Evolutionary conservation across 2,329 filamentous ascomycete species (phyloP).

Genomic region (Cordyceps farinosa): DNA sequence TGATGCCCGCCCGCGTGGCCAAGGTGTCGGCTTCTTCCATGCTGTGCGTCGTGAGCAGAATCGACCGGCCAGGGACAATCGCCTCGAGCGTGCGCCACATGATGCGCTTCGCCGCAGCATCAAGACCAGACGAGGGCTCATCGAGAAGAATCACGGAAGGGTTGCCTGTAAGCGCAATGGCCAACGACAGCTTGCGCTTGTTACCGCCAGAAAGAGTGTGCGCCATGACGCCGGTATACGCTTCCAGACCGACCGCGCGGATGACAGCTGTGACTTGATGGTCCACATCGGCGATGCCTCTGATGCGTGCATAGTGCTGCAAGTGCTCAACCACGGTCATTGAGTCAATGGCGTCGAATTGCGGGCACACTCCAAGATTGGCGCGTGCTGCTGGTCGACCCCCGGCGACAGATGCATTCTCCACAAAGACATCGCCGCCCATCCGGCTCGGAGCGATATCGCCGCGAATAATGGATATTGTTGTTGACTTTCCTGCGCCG

Average conservation of each 20-base stretch:
- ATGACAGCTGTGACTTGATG: conserved; percentile 64
- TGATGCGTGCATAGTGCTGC: conserved; percentile 66
- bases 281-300: conserved; percentile 55
- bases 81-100: conserved; percentile 71
- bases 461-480: conserved; percentile 68
- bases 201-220: conserved; percentile 71
- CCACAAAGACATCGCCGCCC: conserved; percentile 63
- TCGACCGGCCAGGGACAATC: conserved; percentile 61
- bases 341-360: conserved; percentile 68
- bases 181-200: conserved; percentile 70
- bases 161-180: conserved; percentile 72
- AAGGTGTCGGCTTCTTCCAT: conserved; percentile 81
- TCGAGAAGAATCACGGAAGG: conserved; percentile 71
- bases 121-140: conserved; percentile 70
- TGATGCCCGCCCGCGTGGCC: conserved; percentile 62
- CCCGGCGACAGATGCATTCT: conserved; percentile 60
- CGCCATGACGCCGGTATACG: conserved; percentile 61
- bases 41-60: conserved; percentile 72
- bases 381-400: conserved; percentile 60
- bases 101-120: conserved; percentile 67
- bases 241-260: conserved; percentile 60
- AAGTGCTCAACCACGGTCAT: conserved; percentile 73
- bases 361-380: conserved; percentile 69
- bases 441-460: conserved; percentile 59
- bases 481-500: conserved; percentile 72